Evolutionary conservation across 1,139 yeast genomes (phyloP).

Genomic region (Scheffersomyces parashehatae): DNA sequence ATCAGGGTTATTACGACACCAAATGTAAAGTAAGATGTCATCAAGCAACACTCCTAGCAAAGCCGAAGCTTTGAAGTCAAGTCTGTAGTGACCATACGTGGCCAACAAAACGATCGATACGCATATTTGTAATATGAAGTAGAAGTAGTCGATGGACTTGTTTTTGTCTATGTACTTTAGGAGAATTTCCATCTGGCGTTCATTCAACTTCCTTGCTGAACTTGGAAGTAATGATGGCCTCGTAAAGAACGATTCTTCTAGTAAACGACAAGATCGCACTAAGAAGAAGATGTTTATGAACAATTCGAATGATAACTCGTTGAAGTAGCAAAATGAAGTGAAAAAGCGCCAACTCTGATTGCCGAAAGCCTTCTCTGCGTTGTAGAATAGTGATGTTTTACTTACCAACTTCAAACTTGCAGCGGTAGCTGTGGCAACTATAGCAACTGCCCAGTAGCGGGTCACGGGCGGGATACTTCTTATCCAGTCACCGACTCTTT

Average conservation of each 20-base stretch:
- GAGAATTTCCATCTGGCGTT: constrained; percentile 17
- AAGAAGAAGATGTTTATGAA: constrained; percentile 20
- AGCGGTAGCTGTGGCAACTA: constrained; percentile 17
- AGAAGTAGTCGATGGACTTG: constrained; percentile 31
- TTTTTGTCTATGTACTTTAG: constrained; percentile 16
- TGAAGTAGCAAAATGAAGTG: constrained; percentile 36
- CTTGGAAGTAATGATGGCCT: constrained; percentile 20
- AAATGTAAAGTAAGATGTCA: constrained; percentile 29
- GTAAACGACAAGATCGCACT: constrained; percentile 13
- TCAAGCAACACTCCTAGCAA: constrained; percentile 27
- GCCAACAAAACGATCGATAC: constrained; percentile 20
- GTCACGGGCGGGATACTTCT: constrained; percentile 34
- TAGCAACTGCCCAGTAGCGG: constrained; percentile 28
- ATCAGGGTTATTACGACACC: constrained; percentile 31
- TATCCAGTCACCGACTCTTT: constrained; percentile 12
- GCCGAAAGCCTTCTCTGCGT: constrained; percentile 25
- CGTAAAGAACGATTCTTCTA: constrained; percentile 22
- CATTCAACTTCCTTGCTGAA: constrained; percentile 12
- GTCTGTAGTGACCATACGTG: constrained; percentile 17
- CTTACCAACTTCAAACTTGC: constrained; percentile 18
- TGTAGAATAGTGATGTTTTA: constrained; percentile 16
- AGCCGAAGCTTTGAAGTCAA: constrained; percentile 11
- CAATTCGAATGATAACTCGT: constrained; percentile 25
- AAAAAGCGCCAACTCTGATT: constrained; percentile 40
- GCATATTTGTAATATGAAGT: constrained; percentile 28